phyloP scores from a whole-genome alignment of 2,329 filamentous ascomycete species.

The Aureobasidium namibiae region DNA sequence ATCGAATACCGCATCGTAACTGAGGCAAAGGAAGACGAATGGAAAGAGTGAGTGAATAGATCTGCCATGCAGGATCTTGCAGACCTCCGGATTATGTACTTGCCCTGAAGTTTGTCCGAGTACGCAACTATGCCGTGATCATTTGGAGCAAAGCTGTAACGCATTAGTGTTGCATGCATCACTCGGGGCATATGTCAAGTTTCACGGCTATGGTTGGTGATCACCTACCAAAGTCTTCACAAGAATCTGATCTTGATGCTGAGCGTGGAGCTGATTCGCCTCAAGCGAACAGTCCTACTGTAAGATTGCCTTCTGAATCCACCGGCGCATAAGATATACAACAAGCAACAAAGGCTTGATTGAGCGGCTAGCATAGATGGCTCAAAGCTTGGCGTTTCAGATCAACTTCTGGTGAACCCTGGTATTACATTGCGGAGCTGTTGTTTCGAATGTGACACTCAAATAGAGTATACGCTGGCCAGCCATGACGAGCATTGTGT shows the following conservation, averaged over 20 bases:
- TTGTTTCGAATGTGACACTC: background rate
- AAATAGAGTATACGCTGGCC: background rate
- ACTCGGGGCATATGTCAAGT: background rate
- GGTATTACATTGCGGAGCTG: background rate
- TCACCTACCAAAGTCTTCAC: background rate
- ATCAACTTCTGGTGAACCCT: background rate
- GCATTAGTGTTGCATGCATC: conserved; percentile 9
- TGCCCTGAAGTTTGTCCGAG: background rate
- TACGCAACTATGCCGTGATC: background rate
- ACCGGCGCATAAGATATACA: background rate
- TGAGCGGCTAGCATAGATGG: background rate
- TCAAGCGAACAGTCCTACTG: no score
- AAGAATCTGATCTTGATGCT: no score
- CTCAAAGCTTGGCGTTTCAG: conserved; percentile 2
- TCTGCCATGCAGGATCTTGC: background rate
- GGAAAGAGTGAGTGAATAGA: background rate
- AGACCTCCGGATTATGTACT: background rate
- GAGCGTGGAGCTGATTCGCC: no score
- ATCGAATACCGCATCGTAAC: background rate
- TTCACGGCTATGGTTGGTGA: background rate
- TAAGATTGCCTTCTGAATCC: background rate
- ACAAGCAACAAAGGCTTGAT: background rate
- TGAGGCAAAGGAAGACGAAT: background rate
- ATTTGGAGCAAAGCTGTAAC: background rate
- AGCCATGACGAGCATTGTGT: background rate